Percentiles rank a stretch among this genome's conserved stretches.
Conservation (phyloP, 352 stramenopile species). For the Globisporangium paroecandrum region DNA sequence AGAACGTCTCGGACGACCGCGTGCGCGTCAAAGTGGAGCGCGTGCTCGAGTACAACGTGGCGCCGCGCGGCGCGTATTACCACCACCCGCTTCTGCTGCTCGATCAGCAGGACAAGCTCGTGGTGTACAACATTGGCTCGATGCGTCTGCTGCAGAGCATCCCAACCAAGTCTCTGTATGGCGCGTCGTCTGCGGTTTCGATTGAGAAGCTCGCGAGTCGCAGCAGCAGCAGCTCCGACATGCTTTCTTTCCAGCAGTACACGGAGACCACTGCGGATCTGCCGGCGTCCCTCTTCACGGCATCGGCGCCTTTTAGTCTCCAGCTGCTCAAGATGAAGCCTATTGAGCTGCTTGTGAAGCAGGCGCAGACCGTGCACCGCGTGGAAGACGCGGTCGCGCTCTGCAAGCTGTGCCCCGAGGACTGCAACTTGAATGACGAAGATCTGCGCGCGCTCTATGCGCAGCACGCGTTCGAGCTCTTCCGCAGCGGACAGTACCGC, state of each 20-base stretch:
- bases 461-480: conserved; percentile 57
- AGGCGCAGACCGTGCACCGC: conserved; percentile 26
- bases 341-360: conserved; percentile 48
- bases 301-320: conserved; percentile 39
- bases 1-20: conserved; percentile 38
- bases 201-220: conserved; percentile 12
- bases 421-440: conserved; percentile 50
- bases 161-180: conserved; percentile 48
- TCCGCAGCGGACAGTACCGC: conserved; percentile 33
- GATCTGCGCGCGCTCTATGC: conserved; percentile 52
- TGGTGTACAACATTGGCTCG: conserved; percentile 61
- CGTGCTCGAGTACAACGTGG: conserved; percentile 42
- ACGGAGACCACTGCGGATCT: conserved; percentile 8
- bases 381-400: conserved; percentile 64
- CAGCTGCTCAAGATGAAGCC: conserved; percentile 56
- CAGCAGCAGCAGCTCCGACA: not conserved
- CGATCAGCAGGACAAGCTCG: conserved; percentile 48
- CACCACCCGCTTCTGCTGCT: conserved; percentile 74
- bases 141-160: conserved; percentile 54
- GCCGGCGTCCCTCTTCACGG: conserved; percentile 37
- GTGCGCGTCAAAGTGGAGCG: conserved; percentile 46
- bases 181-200: conserved; percentile 26
- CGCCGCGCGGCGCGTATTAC: conserved; percentile 40
- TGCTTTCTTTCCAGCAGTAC: not conserved
- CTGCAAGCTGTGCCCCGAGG: conserved; percentile 63